Evolutionary conservation across 306 rosid genomes (phyloP), one percentile per base, ranked within the genome.

Genomic region (Cicer cuneatum): DNA sequence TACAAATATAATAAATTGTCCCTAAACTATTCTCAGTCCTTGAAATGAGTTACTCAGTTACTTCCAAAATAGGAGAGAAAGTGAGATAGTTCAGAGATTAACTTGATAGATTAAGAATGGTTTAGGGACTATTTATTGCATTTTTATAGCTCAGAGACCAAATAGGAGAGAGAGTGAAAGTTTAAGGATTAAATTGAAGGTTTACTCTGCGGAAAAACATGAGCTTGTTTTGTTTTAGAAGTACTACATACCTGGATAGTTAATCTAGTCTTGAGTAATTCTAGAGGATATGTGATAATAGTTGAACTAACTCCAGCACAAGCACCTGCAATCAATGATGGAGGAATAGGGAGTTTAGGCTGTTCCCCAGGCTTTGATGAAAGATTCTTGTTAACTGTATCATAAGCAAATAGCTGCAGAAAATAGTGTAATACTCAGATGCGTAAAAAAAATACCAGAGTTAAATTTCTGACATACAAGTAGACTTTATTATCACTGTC

Each of bases 291-390:
- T 9, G 97, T 94, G 78, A 81, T 79, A 67, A 94, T 43, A 33
- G 98, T 94, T 67, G 98, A 90, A 83, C 93, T 87, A 47, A 94
- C 98, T 72, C 98, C 98, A 51, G 97, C 98, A 84, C 97, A 91
- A 33, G 98, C 98, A 12, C 98, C 98, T 21, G 98, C 98, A 38
- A 94, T 67, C 78, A 94, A 72, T 0, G 98, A 91, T 24, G 97
- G 85, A 47, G 98, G 91, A 70, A 94, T 76, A 16, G 87, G 89
- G 57, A 90, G 77, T 81, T 85, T 92, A 38, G 90, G 85, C 40
- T 86, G 83, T 70, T 94, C 98, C 68, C 98, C 97, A 24, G 92
- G 84, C 83, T 87, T 83, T 12, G 90, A 58, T 5, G 96, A 90
- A 62, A 94, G 84, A 35, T 69, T 67, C 87, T 90, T 94, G 87